A percentile compares a stretch with the other conserved stretches of the same genome.
Evolutionary conservation across 257 asterid species (phyloP).

Genomic region (Scutellaria barbata): DNA sequence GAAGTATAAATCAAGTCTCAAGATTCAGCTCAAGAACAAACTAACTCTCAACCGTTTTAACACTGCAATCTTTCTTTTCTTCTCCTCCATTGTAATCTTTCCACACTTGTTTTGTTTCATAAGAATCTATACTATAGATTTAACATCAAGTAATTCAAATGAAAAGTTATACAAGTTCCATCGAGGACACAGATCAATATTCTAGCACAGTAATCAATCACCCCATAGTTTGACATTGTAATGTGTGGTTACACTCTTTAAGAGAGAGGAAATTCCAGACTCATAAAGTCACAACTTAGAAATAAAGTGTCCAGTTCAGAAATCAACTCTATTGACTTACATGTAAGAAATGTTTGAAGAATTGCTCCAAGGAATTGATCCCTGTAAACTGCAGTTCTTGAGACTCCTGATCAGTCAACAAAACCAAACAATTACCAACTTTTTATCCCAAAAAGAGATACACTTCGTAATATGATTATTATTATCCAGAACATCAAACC

Average conservation of each 20-base stretch:
- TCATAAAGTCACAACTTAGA: neutral
- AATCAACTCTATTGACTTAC: conserved; percentile 51
- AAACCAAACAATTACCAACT: conserved; percentile 28
- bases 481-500: conserved; percentile 11
- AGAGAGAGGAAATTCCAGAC: too few species aligned
- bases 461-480: neutral
- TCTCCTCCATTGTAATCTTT: too few species aligned
- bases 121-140: too few species aligned
- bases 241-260: neutral
- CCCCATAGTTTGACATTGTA: conserved; percentile 5
- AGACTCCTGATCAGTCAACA: conserved; percentile 76
- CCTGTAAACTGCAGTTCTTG: conserved; percentile 91
- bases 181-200: neutral
- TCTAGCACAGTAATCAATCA: neutral
- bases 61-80: too few species aligned
- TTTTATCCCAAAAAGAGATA: conserved; percentile 15
- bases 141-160: too few species aligned
- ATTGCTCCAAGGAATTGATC: conserved; percentile 86
- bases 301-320: neutral
- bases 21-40: too few species aligned
- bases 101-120: too few species aligned
- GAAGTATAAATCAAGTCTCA: conserved; percentile 26
- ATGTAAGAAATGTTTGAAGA: conserved; percentile 64
- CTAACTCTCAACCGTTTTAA: conserved; percentile 77
- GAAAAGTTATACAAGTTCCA: too few species aligned